Evolutionary conservation across 1,284 basidiomycete genomes (phyloP).

Genomic region (Marasmius tenuissimus): DNA sequence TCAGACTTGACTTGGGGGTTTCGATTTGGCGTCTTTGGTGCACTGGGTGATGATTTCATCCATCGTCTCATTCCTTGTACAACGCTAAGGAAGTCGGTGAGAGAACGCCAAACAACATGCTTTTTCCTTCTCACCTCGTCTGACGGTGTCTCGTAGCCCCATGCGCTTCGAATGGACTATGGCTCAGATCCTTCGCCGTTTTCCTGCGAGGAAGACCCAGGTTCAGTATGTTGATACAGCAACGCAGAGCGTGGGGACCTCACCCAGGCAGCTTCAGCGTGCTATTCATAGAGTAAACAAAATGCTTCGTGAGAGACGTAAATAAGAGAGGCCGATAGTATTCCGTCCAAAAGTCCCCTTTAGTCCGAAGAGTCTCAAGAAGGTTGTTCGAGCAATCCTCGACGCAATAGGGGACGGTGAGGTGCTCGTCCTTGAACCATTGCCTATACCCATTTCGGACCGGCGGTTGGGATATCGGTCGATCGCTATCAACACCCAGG

Average conservation of each 20-base stretch:
- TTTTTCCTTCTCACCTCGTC: constrained; percentile 32
- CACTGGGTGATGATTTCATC: constrained; percentile 54
- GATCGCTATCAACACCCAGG: constrained; percentile 77
- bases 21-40: constrained; percentile 39
- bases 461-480: constrained; percentile 43
- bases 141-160: constrained; percentile 43
- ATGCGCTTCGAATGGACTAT: constrained; percentile 72
- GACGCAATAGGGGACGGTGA: constrained; percentile 61
- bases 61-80: constrained; percentile 74
- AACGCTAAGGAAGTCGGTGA: constrained; percentile 41
- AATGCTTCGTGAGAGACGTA: constrained; percentile 81
- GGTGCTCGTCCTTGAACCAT: constrained; percentile 79
- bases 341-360: constrained; percentile 83
- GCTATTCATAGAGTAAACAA: constrained; percentile 86
- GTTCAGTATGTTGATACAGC: neutral
- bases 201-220: constrained; percentile 44
- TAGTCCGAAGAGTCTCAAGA: constrained; percentile 53
- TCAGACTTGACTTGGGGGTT: constrained; percentile 32
- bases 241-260: constrained; percentile 18
- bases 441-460: constrained; percentile 70
- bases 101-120: neutral
- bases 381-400: constrained; percentile 58
- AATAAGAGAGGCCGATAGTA: constrained; percentile 89
- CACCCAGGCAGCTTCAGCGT: constrained; percentile 81
- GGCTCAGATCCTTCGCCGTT: constrained; percentile 62